Conservation (phyloP, 129 eudicot genomes). For the Dittrichia graveolens region DNA sequence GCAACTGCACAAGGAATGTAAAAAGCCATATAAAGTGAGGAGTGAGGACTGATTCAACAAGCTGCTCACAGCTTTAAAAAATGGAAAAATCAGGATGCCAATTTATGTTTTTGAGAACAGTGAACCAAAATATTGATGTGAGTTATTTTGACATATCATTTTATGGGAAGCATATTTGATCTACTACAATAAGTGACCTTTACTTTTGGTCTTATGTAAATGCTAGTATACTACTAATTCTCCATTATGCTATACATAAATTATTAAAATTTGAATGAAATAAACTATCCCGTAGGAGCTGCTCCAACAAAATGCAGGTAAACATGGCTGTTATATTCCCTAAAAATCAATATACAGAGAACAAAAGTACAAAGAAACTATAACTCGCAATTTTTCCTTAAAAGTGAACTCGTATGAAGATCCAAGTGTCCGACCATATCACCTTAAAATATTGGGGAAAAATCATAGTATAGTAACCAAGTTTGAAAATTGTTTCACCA, state of each 20-base stretch:
- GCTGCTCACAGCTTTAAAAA: conserved; percentile 1
- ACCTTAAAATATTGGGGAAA: conserved; percentile 7
- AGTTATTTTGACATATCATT: neutral
- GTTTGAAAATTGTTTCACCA: too few species aligned
- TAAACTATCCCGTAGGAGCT: neutral
- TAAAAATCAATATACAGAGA: neutral
- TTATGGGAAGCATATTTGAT: neutral
- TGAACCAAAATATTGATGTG: neutral
- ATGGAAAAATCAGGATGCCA: neutral
- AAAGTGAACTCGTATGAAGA: neutral
- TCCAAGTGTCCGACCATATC: neutral
- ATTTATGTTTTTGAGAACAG: neutral
- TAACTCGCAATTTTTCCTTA: neutral
- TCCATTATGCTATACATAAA: neutral
- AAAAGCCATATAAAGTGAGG: neutral
- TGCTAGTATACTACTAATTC: too few species aligned
- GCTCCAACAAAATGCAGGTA: neutral
- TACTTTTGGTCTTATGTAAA: neutral
- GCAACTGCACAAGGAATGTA: neutral
- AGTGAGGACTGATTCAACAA: neutral
- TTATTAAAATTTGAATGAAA: neutral
- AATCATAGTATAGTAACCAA: too few species aligned
- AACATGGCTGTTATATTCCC: neutral
- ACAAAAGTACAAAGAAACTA: conserved; percentile 4
- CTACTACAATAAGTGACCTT: neutral